Evolutionary conservation across 176 grass and related monocot species (phyloP), one percentile per base, ranked within the genome.

Genomic region (Coix lacrymajobi): DNA sequence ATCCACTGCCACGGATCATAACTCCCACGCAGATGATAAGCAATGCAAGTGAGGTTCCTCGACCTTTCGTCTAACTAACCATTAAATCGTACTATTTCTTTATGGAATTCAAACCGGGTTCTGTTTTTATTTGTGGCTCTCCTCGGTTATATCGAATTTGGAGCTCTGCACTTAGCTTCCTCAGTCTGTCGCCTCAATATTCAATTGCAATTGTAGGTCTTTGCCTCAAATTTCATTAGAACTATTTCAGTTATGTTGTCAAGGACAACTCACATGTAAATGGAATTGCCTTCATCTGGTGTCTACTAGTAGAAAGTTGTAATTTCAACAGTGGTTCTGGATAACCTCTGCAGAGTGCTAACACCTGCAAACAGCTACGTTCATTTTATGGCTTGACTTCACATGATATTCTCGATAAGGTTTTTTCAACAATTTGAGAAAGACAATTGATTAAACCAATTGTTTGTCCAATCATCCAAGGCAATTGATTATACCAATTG

Each of bases 1-100:
- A 99, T 82, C 93, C 89, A 2, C 61, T 99, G 58, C 96, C 96
- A 0, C 88, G 93, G 52, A 99, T 99, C 77, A 94, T 99, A 20
- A 99, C 96, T 75, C 96, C 96, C 16, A 99, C 93, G 5, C 91
- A 96, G 85, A 99, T 99, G 96, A 96, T 99, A 68, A 89, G 81
- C 74, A 83, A 92, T 81, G 96, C 96, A 83, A 96, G 96, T 98
- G 83, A 84, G 85, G 12, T 43, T 77, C 79, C 70, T 73, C 62
- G 79, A 25, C 49, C 34, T 73, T 34, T 78, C 38, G 11, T 72
- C 44, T 58, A 33, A 57, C 52, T 11, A 10, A n/a, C 71, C 72
- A 19, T 69, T 34, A 17, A 29, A 14, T 84, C n/a, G 15, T 40
- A 22, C 66, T 79, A 30, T 43, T 69, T 81, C 16, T 31, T 72